Evolutionary conservation across 1,284 basidiomycete genomes (phyloP).

Genomic region (Melanopsichium pennsylvanicum): DNA sequence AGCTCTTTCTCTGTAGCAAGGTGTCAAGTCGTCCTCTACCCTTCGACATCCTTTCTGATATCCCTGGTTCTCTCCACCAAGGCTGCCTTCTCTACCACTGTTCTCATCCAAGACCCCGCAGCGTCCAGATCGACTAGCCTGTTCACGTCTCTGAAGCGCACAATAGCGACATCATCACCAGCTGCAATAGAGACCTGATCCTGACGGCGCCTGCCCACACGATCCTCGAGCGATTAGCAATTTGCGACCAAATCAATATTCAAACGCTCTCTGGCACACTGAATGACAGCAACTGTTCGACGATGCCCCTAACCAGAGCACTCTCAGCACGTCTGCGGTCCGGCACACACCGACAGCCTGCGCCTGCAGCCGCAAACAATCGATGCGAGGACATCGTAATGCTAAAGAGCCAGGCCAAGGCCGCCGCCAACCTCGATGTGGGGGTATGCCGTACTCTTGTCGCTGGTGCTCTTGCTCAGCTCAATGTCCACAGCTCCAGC

Average conservation of each 20-base stretch:
- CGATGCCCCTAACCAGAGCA: constrained; percentile 42
- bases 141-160: too few relatives aligned
- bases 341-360: constrained; percentile 14
- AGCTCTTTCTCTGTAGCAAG: too few relatives aligned
- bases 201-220: too few relatives aligned
- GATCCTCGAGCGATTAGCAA: too few relatives aligned
- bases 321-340: constrained; percentile 28
- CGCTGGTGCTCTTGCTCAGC: constrained; percentile 20
- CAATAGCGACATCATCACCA: not conserved
- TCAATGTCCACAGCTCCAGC: constrained; percentile 16
- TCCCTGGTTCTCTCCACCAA: too few relatives aligned
- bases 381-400: constrained; percentile 13
- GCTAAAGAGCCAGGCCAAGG: constrained; percentile 22
- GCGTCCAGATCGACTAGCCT: too few relatives aligned
- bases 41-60: too few relatives aligned
- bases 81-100: too few relatives aligned
- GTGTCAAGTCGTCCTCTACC: too few relatives aligned
- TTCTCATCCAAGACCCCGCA: too few relatives aligned
- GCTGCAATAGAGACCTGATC: too few relatives aligned
- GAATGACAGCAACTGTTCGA: not conserved
- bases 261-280: not conserved
- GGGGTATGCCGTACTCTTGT: constrained; percentile 15
- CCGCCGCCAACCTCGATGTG: not conserved
- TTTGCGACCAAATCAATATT: too few relatives aligned
- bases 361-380: not conserved